Evolutionary conservation across 1,284 basidiomycete species (phyloP), one percentile per base, ranked within the genome.

Genomic region (Trichosporon asahii): DNA sequence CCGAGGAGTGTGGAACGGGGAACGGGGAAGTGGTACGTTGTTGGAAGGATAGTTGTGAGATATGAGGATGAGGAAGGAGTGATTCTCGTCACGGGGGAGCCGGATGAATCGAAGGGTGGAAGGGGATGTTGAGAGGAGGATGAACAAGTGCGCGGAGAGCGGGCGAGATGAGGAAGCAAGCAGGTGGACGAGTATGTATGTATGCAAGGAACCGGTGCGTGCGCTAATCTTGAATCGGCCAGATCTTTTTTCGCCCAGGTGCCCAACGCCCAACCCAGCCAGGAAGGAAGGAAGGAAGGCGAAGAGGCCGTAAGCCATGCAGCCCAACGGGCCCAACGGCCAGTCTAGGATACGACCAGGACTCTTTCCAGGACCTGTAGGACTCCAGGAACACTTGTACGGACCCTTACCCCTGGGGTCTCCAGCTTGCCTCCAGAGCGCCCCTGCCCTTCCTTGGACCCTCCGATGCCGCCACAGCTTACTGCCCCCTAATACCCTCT

Each of bases 201-300:
- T 53, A 53, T 21, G 49, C 49, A 53, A 53, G 49, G 49, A 53
- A 53, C 49, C 49, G 21, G 49, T 53, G 49, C 49, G 12, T 53
- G 49, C 49, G 49, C 49, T 53, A 53, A 53, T 53, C 49, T 53
- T 53, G 49, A 53, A 53, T 53, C 49, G n/a, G 49, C 5, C 49
- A 53, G 49, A 53, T 53, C 49, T 53, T 53, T 53, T 53, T 53
- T 53, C 40, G 40, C 40, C 21, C 49, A 53, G 21, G 11, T 18
- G 40, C 40, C 40, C 40, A n/a, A n/a, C 40, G 40, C 40, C 49
- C 21, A 53, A 21, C 21, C 49, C 21, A 25, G 49, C 49, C 49
- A 23, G 49, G n/a, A 49, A 18, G 14, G 46, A 8, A n/a, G 14
- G 7, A 6, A 6, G 31, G 7, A 33, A 33, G 31, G 31, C 31